phyloP scores from a whole-genome alignment of 2,329 filamentous ascomycete genomes.

The Pseudocercospora musae region DNA sequence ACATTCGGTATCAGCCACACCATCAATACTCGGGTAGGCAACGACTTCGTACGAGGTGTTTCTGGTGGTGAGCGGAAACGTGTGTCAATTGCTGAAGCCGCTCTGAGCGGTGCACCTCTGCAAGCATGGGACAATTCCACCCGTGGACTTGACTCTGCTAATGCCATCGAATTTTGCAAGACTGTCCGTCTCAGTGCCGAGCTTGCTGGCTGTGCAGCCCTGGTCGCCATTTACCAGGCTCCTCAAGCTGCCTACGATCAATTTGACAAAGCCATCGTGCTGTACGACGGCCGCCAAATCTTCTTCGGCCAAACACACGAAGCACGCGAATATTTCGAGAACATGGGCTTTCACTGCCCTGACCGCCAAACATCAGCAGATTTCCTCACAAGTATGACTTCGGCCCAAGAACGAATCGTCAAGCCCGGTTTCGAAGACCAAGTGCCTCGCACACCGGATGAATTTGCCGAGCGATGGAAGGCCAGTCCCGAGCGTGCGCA shows the following conservation, averaged over 20 bases:
- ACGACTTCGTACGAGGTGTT: constrained; percentile 72
- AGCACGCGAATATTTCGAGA: constrained; percentile 66
- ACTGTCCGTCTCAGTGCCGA: constrained; percentile 66
- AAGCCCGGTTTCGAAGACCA: constrained; percentile 44
- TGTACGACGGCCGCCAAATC: constrained; percentile 67
- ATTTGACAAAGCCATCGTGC: constrained; percentile 66
- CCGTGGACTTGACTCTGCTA: constrained; percentile 70
- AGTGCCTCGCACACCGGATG: constrained; percentile 49
- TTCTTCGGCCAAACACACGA: constrained; percentile 64
- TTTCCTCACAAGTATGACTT: constrained; percentile 73
- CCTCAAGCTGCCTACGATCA: constrained; percentile 66
- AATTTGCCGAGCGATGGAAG: constrained; percentile 54
- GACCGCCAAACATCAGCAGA: constrained; percentile 70
- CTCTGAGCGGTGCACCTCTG: constrained; percentile 57
- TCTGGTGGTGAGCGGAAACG: constrained; percentile 74
- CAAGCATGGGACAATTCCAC: constrained; percentile 80
- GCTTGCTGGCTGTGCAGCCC: constrained; percentile 62
- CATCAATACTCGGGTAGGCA: constrained; percentile 68
- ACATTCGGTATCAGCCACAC: constrained; percentile 73
- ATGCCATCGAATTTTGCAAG: constrained; percentile 71
- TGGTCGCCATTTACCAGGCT: constrained; percentile 72
- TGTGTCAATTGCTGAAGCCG: constrained; percentile 77
- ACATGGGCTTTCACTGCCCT: constrained; percentile 70
- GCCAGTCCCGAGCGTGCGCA: constrained; percentile 49
- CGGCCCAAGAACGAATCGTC: constrained; percentile 46